These are phyloP conservation scores for Forsythia viridissima DNA, from an alignment of 257 asterid species.

Conservation along the genomic window DNA sequence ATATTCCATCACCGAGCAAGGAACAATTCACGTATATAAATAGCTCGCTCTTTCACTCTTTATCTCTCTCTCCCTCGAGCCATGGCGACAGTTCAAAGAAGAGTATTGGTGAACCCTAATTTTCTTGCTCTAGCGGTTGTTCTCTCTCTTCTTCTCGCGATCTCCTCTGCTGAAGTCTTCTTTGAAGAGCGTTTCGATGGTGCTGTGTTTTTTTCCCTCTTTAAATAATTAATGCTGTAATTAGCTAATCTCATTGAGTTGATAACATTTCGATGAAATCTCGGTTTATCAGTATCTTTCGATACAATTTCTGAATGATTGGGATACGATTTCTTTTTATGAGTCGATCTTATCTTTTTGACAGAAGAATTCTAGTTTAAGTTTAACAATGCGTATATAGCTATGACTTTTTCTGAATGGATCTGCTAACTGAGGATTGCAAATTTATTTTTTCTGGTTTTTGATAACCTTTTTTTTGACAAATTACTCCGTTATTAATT, in stretches of 20 bases:
- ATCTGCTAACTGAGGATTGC: slow-evolving; percentile 34
- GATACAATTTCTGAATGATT: background rate
- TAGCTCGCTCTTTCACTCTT: background rate
- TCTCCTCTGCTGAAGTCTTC: slow-evolving; percentile 66
- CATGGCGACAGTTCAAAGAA: slow-evolving; percentile 59
- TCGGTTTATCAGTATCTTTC: background rate
- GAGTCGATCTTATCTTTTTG: slow-evolving; percentile 37
- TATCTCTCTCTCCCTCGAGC: slow-evolving; percentile 22
- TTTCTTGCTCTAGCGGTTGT: slow-evolving; percentile 45
- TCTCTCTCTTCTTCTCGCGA: slow-evolving; percentile 53
- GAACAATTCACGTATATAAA: slow-evolving; percentile 1
- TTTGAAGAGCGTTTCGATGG: slow-evolving; percentile 94
- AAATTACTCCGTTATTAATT: background rate
- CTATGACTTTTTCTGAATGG: slow-evolving; percentile 7
- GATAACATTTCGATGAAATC: background rate
- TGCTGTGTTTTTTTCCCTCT: slow-evolving; percentile 21
- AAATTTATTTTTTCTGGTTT: background rate
- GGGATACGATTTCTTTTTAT: background rate
- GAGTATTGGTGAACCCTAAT: slow-evolving; percentile 42
- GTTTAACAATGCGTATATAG: background rate
- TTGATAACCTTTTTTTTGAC: background rate
- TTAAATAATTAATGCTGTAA: background rate
- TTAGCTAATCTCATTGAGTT: background rate
- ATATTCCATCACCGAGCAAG: background rate
- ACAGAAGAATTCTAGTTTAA: slow-evolving; percentile 2